Base-by-base conservation (phyloP, 2,329 filamentous ascomycete genomes). In the Ascocoryne sarcoides region DNA sequence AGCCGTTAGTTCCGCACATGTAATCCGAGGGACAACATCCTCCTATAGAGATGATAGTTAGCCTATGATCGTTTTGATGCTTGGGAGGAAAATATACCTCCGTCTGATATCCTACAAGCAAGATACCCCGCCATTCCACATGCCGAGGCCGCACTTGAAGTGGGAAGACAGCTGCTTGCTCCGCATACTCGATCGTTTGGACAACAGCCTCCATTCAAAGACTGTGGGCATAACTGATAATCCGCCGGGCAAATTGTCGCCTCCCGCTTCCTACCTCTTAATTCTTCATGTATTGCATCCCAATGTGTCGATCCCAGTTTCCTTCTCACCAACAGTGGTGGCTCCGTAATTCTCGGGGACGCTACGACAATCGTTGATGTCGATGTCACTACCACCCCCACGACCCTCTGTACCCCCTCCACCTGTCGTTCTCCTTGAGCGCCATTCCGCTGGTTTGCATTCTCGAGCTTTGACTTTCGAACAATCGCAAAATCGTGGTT, bases 151-250 rank as follows among this genome's bases (percentile, higher is more conserved):
- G 47, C 40, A 30, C 40, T 39, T 33, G 50, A 32, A 34, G 50
- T 52, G 12, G 47, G 57, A 2, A 60, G 49, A 50, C 75, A 78
- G 10, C 54, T 59, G 15, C 55, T 59, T 32, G 60, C 60, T 2
- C 61, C 71, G 53, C 73, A 76, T 3, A 60, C 59, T 45, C 70
- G 73, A 38, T 64, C 57, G 12, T 63, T 58, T 2, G 70, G 69
- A 46, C 55, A 59, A 37, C 55, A 59, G 14, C 53, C 55, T 29
- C 55, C 55, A 34, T 49, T 49, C 35, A 58, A 33, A 12, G 52
- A 54, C 17, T 50, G 37, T 15, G 55, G 51, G 30, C 56, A 59
- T 18, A 55, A 15, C 33, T 51, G 40, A 37, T 49, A 57, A 18
- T 49, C 46, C 10, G 35, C 29, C 17, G 51, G 50, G 45, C 56